Evolutionary conservation across 768 basidiomycete species (phyloP).

Genomic region (Mycena rebaudengoi): DNA sequence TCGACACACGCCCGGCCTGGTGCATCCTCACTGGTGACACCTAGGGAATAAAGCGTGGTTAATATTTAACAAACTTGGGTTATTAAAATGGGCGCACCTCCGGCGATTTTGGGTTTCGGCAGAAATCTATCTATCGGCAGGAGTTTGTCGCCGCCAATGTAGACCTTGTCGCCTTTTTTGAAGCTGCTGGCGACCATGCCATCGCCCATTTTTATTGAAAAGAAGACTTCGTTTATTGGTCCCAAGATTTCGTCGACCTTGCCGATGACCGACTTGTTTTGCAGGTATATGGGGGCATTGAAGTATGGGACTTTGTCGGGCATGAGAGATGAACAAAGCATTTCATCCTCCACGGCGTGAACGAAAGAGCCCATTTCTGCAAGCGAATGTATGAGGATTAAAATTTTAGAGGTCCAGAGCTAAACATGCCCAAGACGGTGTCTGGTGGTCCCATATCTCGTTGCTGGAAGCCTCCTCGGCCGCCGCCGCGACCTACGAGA

Average conservation of each 20-base stretch:
- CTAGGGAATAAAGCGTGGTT: no score
- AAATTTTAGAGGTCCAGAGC: conserved; percentile 8
- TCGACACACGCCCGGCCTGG: no score
- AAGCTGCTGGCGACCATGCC: conserved; percentile 97
- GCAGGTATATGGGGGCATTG: conserved; percentile 97
- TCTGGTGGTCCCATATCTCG: conserved; percentile 84
- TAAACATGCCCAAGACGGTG: conserved; percentile 68
- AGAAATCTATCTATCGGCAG: conserved; percentile 96
- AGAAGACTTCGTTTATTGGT: conserved; percentile 98
- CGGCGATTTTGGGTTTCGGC: conserved; percentile 90
- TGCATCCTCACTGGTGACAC: conserved; percentile 56
- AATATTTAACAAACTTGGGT: not conserved
- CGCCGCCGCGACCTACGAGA: conserved; percentile 63
- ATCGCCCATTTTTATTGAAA: conserved; percentile 96
- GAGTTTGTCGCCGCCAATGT: conserved; percentile 96
- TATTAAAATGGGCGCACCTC: conserved; percentile 52
- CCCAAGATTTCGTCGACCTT: conserved; percentile 99
- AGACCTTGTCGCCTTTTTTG: conserved; percentile 98
- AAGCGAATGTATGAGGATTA: conserved; percentile 19
- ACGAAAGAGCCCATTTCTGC: conserved; percentile 92
- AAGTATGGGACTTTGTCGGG: conserved; percentile 97
- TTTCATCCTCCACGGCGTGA: conserved; percentile 97
- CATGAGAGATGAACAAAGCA: conserved; percentile 90
- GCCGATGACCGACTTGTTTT: conserved; percentile 95
- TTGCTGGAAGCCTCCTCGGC: conserved; percentile 76